phyloP scores from a whole-genome alignment of 2,329 filamentous ascomycete species.

The Fusarium sp. region DNA sequence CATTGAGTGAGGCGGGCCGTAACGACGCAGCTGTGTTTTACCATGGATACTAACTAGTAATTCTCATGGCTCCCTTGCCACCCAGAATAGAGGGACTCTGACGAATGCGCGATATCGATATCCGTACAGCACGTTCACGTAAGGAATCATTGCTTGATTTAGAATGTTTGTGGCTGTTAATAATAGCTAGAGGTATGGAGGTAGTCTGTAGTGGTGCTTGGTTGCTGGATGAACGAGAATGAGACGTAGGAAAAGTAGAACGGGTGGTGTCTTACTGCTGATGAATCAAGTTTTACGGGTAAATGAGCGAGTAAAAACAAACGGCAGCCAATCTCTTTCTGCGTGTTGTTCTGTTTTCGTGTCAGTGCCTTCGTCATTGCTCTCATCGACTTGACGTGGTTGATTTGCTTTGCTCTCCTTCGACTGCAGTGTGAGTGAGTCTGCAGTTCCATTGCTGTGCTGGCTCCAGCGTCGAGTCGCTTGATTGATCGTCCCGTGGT shows the following conservation, averaged over 20 bases:
- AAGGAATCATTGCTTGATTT: background rate
- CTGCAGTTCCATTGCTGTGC: conserved; percentile 37
- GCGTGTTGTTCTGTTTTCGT: conserved; percentile 36
- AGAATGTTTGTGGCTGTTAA: conserved; percentile 29
- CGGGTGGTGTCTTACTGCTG: conserved; percentile 21
- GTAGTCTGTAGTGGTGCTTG: background rate
- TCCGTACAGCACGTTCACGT: conserved; percentile 2
- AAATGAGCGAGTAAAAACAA: conserved; percentile 20
- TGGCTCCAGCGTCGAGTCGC: conserved; percentile 41
- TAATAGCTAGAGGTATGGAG: background rate
- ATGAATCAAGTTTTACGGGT: conserved; percentile 31
- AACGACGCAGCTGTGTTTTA: conserved; percentile 21
- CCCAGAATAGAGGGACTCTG: conserved; percentile 8
- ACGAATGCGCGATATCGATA: conserved; percentile 23
- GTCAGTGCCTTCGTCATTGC: conserved; percentile 36
- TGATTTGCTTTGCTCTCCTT: conserved; percentile 32
- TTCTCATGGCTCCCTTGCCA: conserved; percentile 33
- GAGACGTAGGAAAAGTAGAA: conserved; percentile 5
- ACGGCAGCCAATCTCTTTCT: conserved; percentile 20
- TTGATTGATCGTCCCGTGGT: conserved; percentile 35
- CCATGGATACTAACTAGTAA: background rate
- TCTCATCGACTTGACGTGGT: conserved; percentile 33
- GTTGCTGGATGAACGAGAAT: conserved; percentile 37
- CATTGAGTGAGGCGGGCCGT: conserved; percentile 33
- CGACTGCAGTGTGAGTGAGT: conserved; percentile 24